These are phyloP conservation scores for Botrytis cinerea DNA, from an alignment of 2,329 filamentous ascomycete genomes.

Conservation along the genomic window DNA sequence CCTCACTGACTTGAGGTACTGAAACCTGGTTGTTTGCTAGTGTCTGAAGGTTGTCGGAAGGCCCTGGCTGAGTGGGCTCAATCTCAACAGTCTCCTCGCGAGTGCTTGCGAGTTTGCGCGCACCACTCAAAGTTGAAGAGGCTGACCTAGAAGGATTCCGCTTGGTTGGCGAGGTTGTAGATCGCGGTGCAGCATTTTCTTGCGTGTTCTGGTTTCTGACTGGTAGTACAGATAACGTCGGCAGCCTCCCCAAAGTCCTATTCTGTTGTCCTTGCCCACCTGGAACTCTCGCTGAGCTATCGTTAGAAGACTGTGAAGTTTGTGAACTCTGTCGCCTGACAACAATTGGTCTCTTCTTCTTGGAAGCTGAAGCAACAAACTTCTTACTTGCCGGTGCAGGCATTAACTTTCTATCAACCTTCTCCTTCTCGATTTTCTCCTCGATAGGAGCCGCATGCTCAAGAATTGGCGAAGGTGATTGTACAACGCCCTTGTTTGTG, in stretches of 20 bases:
- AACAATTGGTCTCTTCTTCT: conserved; percentile 51
- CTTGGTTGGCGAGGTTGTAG: conserved; percentile 20
- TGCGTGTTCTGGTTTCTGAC: conserved; percentile 12
- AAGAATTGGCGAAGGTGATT: conserved; percentile 33
- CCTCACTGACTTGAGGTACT: conserved; percentile 2
- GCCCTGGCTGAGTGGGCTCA: not conserved
- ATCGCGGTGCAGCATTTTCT: conserved; percentile 7
- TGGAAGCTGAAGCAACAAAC: conserved; percentile 47
- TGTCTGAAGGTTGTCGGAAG: not conserved
- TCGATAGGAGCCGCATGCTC: conserved; percentile 25
- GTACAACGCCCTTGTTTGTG: conserved; percentile 34
- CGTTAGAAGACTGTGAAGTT: conserved; percentile 47
- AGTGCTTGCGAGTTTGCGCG: conserved; percentile 23
- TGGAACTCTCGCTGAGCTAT: conserved; percentile 27
- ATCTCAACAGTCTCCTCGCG: conserved; percentile 12
- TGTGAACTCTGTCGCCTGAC: conserved; percentile 52
- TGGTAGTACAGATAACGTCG: conserved; percentile 5
- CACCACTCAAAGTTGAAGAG: not conserved
- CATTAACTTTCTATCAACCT: conserved; percentile 26
- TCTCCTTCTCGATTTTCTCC: conserved; percentile 29
- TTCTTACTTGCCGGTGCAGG: conserved; percentile 41
- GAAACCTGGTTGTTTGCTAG: not conserved
- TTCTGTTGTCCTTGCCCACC: conserved; percentile 14
- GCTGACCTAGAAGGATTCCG: conserved; percentile 5
- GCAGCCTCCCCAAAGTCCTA: conserved; percentile 7